These are phyloP conservation scores for Hura crepitans DNA, from an alignment of 441 rosid species.

Conservation along the genomic window DNA sequence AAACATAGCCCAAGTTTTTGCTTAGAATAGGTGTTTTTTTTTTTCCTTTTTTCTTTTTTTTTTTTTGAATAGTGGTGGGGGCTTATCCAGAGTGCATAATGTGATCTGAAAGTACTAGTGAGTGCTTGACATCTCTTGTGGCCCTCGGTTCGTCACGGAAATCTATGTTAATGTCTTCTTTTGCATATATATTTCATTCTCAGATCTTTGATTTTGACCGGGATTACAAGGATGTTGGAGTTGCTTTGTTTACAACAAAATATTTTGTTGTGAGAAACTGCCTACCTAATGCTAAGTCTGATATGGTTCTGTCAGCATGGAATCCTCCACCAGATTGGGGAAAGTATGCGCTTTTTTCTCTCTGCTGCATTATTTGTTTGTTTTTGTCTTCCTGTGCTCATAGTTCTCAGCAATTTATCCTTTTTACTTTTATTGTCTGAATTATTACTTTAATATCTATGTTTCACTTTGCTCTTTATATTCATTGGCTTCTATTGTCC, in stretches of 20 bases:
- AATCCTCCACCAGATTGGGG: slow-evolving; percentile 99
- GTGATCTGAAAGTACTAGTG: background rate
- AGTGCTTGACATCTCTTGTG: background rate
- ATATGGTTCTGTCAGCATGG: slow-evolving; percentile 92
- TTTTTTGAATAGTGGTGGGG: too few species aligned
- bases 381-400: background rate
- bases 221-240: slow-evolving; percentile 93
- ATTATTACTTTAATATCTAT: background rate
- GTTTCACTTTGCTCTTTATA: background rate
- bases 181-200: slow-evolving; percentile 15
- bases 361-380: slow-evolving; percentile 15
- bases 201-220: slow-evolving; percentile 97
- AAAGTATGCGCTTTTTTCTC: slow-evolving; percentile 47
- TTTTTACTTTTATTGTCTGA: background rate
- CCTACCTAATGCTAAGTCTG: slow-evolving; percentile 74
- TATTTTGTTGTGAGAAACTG: slow-evolving; percentile 78
- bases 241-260: slow-evolving; percentile 83
- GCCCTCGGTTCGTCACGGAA: slow-evolving; percentile 10
- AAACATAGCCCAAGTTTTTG: background rate
- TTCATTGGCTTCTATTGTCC: background rate
- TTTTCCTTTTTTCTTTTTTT: too few species aligned
- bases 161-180: slow-evolving; percentile 17
- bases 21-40: background rate
- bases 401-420: background rate
- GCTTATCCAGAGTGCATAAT: background rate